A percentile compares a stretch with the other conserved stretches of the same genome.
Evolutionary conservation across 2,329 filamentous ascomycete genomes (phyloP).

Genomic region (Berkeleyomyces rouxiae): DNA sequence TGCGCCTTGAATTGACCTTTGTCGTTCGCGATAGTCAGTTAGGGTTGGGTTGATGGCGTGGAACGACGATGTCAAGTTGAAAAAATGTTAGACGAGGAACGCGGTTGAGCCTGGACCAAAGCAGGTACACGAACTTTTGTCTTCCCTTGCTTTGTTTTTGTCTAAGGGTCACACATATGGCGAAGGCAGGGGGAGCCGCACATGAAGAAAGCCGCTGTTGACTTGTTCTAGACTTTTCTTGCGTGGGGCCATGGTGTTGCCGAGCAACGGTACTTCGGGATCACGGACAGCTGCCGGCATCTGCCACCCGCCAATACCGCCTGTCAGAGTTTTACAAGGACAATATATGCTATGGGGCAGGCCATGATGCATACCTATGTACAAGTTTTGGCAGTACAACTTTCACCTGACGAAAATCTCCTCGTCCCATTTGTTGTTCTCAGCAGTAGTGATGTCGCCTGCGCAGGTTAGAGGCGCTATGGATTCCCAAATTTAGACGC

Average conservation of each 20-base stretch:
- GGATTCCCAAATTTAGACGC: background rate
- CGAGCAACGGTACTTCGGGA: background rate
- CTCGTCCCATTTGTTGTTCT: no score
- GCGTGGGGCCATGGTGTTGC: background rate
- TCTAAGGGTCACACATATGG: background rate
- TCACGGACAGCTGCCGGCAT: background rate
- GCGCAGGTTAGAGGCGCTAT: background rate
- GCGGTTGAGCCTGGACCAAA: background rate
- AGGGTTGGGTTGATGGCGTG: background rate
- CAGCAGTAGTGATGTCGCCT: no score
- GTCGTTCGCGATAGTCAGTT: background rate
- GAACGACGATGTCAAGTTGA: background rate
- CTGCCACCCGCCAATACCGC: background rate
- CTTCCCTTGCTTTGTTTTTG: slow-evolving; percentile 1
- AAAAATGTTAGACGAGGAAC: background rate
- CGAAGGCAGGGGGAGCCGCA: background rate
- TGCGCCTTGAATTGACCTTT: background rate
- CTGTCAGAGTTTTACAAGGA: background rate
- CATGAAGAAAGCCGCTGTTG: background rate
- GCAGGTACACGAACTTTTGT: background rate
- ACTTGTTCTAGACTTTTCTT: background rate
- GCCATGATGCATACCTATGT: no score
- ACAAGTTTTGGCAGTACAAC: no score
- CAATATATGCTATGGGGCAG: no score
- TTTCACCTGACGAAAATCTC: no score